Evolutionary conservation across 179 eudicot genomes (phyloP), one percentile per base, ranked within the genome.

Genomic region (Vitellaria paradoxa): DNA sequence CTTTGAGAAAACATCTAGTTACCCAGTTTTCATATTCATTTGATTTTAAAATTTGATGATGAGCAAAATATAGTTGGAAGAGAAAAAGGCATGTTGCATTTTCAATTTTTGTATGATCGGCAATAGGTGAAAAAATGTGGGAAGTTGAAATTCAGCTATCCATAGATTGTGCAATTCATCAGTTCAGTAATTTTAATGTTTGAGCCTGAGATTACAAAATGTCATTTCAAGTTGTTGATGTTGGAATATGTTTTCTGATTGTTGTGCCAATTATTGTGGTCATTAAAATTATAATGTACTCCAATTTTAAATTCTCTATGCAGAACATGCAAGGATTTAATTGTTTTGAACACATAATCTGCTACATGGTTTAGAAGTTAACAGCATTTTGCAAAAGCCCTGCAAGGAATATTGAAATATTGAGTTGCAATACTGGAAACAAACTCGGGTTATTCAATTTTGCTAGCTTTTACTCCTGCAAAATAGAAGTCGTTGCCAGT

Each of bases 391-490:
- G 71, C n/a, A 60, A 7, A 59, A 59, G 49, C n/a, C 26, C 23
- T 20, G 17, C 37, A 18, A n/a, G 12, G 66, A 42, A 73, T 7
- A 6, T 6, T 74, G 77, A 62, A 21, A 13, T 21, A 21, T 60
- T 73, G 55, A 74, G 45, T 14, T 60, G 15, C 42, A 49, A 21
- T 23, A 74, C n/a, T 7, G 24, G 20, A 75, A 75, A 62, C 17
- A 45, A 1, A 63, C 15, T 15, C 6, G 2, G 37, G 37, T 30
- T 30, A 30, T 24, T 63, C 60, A 12, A 42, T 60, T 73, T 5
- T 61, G 37, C 37, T 1, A 30, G 37, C 42, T 14, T 45, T 2
- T 46, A 23, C 4, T 42, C 46, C 0, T 20, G 77, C 77, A 75
- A 49, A 3, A 2, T 26, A 47, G 46, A 75, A 21, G 45, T 53